These are phyloP conservation scores for Neopestalotiopsis rosae DNA, from an alignment of 2,329 filamentous ascomycete genomes.

Conservation along the genomic window DNA sequence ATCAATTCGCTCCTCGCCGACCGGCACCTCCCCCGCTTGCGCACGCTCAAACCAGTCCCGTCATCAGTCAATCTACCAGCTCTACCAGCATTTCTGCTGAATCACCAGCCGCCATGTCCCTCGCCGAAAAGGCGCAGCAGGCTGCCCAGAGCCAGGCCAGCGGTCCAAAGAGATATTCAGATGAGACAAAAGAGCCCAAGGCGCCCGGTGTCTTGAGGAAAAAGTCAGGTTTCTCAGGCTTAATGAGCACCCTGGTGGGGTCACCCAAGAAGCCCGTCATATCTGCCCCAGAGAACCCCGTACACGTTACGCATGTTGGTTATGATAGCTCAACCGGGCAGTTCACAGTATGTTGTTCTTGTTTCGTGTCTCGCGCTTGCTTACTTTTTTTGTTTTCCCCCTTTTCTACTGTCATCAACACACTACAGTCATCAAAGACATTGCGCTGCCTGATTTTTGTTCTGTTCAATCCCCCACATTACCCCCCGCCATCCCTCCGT, in stretches of 20 bases:
- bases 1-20: conserved; percentile 32
- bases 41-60: conserved; percentile 56
- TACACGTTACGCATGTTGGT: conserved; percentile 96
- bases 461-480: conserved; percentile 23
- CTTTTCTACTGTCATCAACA: background rate
- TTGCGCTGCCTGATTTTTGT: conserved; percentile 6
- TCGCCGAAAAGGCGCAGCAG: conserved; percentile 46
- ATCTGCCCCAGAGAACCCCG: conserved; percentile 96
- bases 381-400: background rate
- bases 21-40: conserved; percentile 39
- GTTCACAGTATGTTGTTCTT: conserved; percentile 73
- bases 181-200: conserved; percentile 71
- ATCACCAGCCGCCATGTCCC: conserved; percentile 47
- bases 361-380: conserved; percentile 21
- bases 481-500: conserved; percentile 19
- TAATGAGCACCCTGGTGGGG: conserved; percentile 82
- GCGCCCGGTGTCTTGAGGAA: conserved; percentile 69
- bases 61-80: conserved; percentile 64
- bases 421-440: background rate
- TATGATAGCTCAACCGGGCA: conserved; percentile 96
- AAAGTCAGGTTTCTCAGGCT: conserved; percentile 87
- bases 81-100: conserved; percentile 61
- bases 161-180: conserved; percentile 76
- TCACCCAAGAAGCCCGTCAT: conserved; percentile 92
- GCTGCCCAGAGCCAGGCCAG: conserved; percentile 53